Evolutionary conservation across 2,329 filamentous ascomycete species (phyloP), one percentile per base, ranked within the genome.

Genomic region (Bipolaris gigantea): DNA sequence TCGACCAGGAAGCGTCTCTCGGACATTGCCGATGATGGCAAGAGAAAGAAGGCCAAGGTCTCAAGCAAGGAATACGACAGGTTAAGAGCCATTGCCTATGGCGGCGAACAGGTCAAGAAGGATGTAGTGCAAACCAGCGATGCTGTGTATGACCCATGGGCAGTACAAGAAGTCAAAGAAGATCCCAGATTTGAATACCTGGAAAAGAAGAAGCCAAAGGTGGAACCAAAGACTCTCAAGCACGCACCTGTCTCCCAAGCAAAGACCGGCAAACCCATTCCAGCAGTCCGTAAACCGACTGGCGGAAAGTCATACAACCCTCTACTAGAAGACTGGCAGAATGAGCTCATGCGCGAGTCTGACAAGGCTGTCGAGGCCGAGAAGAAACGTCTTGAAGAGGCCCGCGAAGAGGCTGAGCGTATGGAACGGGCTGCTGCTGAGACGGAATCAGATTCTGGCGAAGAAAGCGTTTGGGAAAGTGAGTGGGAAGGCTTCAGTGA

Each of bases 241-340:
- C 83, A 89, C 53, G 83, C 88, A 35, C 90, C 94, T 3, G 81
- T 96, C 48, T 91, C 92, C 3, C 82, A 97, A 27, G 83, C 89
- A n/a, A 89, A 88, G 39, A 90, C 82, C 68, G 92, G 92, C 34
- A 96, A 93, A 73, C 75, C 83, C 0, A 80, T 96, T 8, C 89
- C 90, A 1, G 87, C 92, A 2, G 89, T 99, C 0, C 81, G 83
- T 57, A 89, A 86, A 67, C 94, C 94, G 1, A 83, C 86, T 6
- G 90, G 88, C 15, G 92, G 90, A 55, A 90, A 88, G 74, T 96
- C 90, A 65, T 99, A 99, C 79, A 99, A 99, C 73, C 94, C 94
- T 0, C 79, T 85, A 5, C 95, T 95, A 64, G 83, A 85, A 59
- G 92, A 96, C 59, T 99, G 95, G 82, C 88, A 92, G 65, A 81